Evolutionary conservation across 1,284 basidiomycete species (phyloP).

Genomic region (Agroathelia rolfsii): DNA sequence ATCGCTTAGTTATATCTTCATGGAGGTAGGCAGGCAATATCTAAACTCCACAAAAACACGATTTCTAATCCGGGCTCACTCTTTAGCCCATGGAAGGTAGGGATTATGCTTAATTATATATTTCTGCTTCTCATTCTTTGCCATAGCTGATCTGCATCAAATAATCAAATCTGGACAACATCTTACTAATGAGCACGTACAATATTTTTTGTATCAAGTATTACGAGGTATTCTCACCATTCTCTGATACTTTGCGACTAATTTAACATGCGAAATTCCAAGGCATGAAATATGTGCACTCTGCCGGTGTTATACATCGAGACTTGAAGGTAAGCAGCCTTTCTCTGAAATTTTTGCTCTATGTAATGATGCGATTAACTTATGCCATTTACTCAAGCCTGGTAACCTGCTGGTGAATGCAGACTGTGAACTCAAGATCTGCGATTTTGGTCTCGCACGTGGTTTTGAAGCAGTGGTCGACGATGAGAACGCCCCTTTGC

Average conservation of each 20-base stretch:
- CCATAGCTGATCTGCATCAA: constrained; percentile 81
- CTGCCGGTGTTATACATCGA: constrained; percentile 79
- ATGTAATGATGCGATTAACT: constrained; percentile 30
- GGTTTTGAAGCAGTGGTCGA: constrained; percentile 56
- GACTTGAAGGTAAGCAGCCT: too few relatives aligned
- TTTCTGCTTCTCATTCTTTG: too few relatives aligned
- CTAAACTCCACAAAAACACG: constrained; percentile 4
- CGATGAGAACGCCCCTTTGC: constrained; percentile 46
- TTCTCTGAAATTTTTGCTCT: too few relatives aligned
- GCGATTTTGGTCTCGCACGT: constrained; percentile 92
- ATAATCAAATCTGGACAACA: constrained; percentile 87
- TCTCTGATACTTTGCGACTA: constrained; percentile 3
- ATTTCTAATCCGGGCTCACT: constrained; percentile 10
- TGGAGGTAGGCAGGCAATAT: constrained; percentile 60
- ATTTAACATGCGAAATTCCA: constrained; percentile 50
- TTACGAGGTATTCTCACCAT: constrained; percentile 64
- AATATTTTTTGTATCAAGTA: constrained; percentile 97
- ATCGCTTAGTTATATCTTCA: constrained; percentile 74
- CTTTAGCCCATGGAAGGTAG: constrained; percentile 84
- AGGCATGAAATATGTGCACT: constrained; percentile 93
- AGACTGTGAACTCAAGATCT: constrained; percentile 96
- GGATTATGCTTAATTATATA: constrained; percentile 14
- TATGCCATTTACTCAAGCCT: constrained; percentile 85
- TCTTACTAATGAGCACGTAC: constrained; percentile 90
- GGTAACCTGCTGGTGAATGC: constrained; percentile 94